A percentile compares a stretch with the other conserved stretches of the same genome.
phyloP scores from a whole-genome alignment of 441 rosid species.

The Adansonia rubrostipa region DNA sequence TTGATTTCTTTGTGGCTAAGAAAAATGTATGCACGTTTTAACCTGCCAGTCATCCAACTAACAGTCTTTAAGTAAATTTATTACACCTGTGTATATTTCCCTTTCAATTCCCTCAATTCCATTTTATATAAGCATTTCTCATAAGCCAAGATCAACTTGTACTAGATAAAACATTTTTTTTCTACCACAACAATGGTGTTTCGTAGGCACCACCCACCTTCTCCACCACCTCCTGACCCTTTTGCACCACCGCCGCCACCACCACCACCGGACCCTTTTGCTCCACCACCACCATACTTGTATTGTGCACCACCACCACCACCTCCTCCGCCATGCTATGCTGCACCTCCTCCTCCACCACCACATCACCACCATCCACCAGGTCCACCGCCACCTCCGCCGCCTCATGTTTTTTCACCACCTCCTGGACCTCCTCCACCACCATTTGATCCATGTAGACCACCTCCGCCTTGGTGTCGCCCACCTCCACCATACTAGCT shows the following conservation, averaged over 20 bases:
- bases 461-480: slow-evolving; percentile 26
- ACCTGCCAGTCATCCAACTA: not conserved
- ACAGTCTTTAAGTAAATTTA: not conserved
- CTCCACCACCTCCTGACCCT: slow-evolving; percentile 28
- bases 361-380: slow-evolving; percentile 26
- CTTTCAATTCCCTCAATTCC: not conserved
- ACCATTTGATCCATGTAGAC: slow-evolving; percentile 32
- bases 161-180: not conserved
- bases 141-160: not conserved
- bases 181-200: not conserved
- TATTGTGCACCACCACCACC: slow-evolving; percentile 24
- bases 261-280: not conserved
- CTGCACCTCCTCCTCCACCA: slow-evolving; percentile 26
- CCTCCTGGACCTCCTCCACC: slow-evolving; percentile 32
- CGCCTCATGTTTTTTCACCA: not conserved
- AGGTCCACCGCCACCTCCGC: slow-evolving; percentile 25
- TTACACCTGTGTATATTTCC: not conserved
- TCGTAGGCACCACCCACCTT: not conserved
- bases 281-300: slow-evolving; percentile 16
- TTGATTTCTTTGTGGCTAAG: not conserved
- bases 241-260: slow-evolving; percentile 28
- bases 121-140: not conserved
- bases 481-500: slow-evolving; percentile 30
- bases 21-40: not conserved
- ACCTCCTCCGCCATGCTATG: not conserved